Evolutionary conservation across 2,329 filamentous ascomycete genomes (phyloP).

Genomic region (Xylaria polymorpha): DNA sequence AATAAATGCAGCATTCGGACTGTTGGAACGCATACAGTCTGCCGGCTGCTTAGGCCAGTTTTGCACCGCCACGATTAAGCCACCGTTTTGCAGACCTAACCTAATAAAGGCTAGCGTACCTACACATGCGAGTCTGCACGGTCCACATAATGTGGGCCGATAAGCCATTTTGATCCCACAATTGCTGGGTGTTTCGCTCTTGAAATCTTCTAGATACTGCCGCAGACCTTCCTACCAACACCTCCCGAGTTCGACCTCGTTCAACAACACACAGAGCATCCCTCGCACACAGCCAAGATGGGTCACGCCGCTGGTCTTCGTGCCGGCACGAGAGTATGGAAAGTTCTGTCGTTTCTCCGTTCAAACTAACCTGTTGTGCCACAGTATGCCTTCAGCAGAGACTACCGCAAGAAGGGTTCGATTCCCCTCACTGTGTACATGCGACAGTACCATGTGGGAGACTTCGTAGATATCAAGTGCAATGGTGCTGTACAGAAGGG

Average conservation of each 20-base stretch:
- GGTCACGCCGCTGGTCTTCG: conserved; percentile 16
- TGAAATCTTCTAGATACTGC: not conserved
- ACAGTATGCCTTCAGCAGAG: conserved; percentile 86
- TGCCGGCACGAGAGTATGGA: conserved; percentile 12
- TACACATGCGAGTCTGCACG: too few species aligned
- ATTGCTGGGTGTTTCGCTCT: not conserved
- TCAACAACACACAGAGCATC: not conserved
- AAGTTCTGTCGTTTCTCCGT: not conserved
- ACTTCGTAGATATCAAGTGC: conserved; percentile 98
- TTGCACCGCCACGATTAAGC: too few species aligned
- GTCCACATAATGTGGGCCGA: too few species aligned
- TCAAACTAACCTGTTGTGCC: conserved; percentile 51
- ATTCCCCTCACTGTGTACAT: conserved; percentile 96
- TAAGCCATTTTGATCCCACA: conserved; percentile 9
- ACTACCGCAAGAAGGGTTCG: conserved; percentile 95
- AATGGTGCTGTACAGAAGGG: conserved; percentile 99
- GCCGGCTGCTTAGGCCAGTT: too few species aligned
- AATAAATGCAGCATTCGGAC: too few species aligned
- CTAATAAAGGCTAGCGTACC: too few species aligned
- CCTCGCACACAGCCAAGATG: not conserved
- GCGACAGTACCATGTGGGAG: conserved; percentile 92
- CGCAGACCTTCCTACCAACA: not conserved
- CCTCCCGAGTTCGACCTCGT: not conserved
- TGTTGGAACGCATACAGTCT: too few species aligned
- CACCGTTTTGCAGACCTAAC: too few species aligned